Conservation (phyloP, 176 grass and related monocot genomes). For the Paspalum notatum region DNA sequence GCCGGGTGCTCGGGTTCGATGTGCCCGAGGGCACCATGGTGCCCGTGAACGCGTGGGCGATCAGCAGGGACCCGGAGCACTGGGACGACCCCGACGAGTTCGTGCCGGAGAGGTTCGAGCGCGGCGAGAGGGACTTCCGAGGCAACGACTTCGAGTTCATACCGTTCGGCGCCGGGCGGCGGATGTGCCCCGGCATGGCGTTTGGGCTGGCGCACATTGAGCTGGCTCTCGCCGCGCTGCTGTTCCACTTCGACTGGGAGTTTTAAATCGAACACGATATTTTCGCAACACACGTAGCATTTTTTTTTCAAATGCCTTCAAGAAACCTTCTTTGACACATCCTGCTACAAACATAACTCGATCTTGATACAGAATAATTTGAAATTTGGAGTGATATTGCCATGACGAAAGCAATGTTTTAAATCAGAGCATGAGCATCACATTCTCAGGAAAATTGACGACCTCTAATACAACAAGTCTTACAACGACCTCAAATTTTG, state of each 20-base stretch:
- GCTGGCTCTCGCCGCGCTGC: conserved; percentile 42
- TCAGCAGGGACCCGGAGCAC: conserved; percentile 38
- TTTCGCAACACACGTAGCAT: not conserved
- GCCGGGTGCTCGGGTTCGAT: conserved; percentile 41
- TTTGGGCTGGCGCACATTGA: conserved; percentile 52
- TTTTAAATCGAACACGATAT: not conserved
- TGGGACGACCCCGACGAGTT: conserved; percentile 44
- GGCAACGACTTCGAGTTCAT: conserved; percentile 54
- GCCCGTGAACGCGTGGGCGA: conserved; percentile 52
- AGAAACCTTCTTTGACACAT: not conserved
- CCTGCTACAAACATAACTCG: not conserved
- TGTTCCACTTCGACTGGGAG: conserved; percentile 58
- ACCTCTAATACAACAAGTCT: not conserved
- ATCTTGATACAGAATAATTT: not conserved
- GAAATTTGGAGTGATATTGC: not conserved
- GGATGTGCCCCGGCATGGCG: conserved; percentile 57
- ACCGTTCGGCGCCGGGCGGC: conserved; percentile 47
- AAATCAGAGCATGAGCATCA: not conserved
- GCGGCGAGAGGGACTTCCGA: conserved; percentile 21
- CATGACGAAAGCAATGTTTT: not conserved
- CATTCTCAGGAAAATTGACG: not conserved
- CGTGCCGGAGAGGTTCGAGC: conserved; percentile 47
- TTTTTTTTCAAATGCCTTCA: not conserved
- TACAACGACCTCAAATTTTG: not conserved
- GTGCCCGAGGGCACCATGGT: conserved; percentile 31